A percentile compares a stretch with the other conserved stretches of the same genome.
phyloP scores from a whole-genome alignment of 192 early-diverging fungal species.

The Backusella macrospora region DNA sequence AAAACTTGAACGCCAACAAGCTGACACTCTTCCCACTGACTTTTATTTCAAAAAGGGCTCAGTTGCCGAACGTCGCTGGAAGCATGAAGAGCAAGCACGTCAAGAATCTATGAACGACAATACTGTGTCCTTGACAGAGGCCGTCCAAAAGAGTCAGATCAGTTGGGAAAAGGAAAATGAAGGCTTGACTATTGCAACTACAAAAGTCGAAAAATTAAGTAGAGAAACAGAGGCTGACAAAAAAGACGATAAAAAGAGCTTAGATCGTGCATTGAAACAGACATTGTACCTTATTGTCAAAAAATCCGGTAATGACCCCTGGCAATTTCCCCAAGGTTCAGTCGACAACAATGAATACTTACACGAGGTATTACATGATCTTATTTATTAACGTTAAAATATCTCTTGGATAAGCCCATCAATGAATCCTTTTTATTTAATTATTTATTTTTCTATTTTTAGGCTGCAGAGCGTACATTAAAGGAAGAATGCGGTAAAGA shows the following conservation, averaged over 20 bases:
- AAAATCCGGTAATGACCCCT: constrained; percentile 48
- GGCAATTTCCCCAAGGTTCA: constrained; percentile 75
- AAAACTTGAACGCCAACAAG: constrained; percentile 52
- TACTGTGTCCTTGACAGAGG: constrained; percentile 21
- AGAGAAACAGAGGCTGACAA: constrained; percentile 67
- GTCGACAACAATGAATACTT: constrained; percentile 70
- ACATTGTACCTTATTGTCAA: constrained; percentile 85
- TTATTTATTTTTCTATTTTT: neutral
- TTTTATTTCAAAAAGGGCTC: constrained; percentile 85
- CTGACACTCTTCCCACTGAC: constrained; percentile 60
- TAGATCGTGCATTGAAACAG: constrained; percentile 76
- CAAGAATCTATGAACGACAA: constrained; percentile 31
- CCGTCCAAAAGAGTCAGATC: constrained; percentile 1
- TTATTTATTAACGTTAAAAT: neutral
- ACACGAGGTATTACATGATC: constrained; percentile 55
- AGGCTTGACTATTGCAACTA: neutral
- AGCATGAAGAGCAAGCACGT: constrained; percentile 48
- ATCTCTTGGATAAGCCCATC: neutral
- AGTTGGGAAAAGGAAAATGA: constrained; percentile 21
- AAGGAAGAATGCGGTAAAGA: constrained; percentile 69
- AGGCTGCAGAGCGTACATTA: constrained; percentile 78
- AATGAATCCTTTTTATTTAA: neutral
- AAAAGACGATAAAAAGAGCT: constrained; percentile 62
- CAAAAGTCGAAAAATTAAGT: constrained; percentile 56
- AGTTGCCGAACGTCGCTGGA: constrained; percentile 65